Evolutionary conservation across 495 filamentous ascomycete genomes (phyloP), one percentile per base, ranked within the genome.

Genomic region (Daldinia decipiens): DNA sequence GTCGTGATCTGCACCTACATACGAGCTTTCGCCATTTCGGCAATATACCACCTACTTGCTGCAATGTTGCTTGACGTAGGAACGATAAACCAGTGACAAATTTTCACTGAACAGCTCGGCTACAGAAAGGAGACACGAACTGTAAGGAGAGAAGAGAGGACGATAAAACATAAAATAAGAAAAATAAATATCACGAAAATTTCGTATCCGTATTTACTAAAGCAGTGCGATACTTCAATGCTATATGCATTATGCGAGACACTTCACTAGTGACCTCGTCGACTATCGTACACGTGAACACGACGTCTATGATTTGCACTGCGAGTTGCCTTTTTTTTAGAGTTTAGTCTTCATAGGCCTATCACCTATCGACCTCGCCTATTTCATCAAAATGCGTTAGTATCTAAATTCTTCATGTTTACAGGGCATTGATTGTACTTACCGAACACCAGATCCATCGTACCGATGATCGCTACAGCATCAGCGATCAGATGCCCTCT

Each of bases 381-480:
- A 39, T 2, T 43, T 65, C 7, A 13, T 43, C 21, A 71, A 71
- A 54, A 50, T 58, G 54, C 45, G 74, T 76, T 62, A 67, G 55
- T 57, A 54, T 40, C 4, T 13, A 36, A n/a, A 17, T 36, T 36
- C 13, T 39, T 21, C 12, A 17, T 15, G 11, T 11, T 15, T 50
- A 64, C 38, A 36, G 13, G 24, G 62, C 40, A 43, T 5, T 8
- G 57, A 56, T 36, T 19, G 34, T 36, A 79, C 82, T 76, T 79
- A 85, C 83, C 83, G 60, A 85, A 85, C 80, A 85, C 92, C 78
- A 96, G 82, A 89, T 96, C 93, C 92, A 96, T 94, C 31, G 93
- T 95, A 78, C 93, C 94, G 74, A 98, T 98, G 70, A 98, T 94
- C 17, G 94, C 94, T 65, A 99, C 95, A 13, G 96, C 95, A 85